Percentiles rank a stretch among this genome's conserved stretches.
Evolutionary conservation across 2,329 filamentous ascomycete genomes (phyloP).

Genomic region (Fusarium sp.): DNA sequence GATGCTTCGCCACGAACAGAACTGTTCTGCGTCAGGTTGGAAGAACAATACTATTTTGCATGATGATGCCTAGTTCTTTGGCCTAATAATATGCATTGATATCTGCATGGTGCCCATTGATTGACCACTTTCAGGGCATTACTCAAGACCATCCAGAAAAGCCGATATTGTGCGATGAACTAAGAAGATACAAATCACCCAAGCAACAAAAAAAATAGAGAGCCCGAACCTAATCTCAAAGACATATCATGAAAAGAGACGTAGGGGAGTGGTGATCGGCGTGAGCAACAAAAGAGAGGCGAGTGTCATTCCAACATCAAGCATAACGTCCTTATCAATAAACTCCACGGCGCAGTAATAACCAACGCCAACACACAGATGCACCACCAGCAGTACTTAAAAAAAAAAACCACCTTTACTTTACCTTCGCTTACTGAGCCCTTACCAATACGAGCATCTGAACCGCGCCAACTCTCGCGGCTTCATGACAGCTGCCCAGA

Average conservation of each 20-base stretch:
- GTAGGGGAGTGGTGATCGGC: neutral
- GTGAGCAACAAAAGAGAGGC: neutral
- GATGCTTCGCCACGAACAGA: no score
- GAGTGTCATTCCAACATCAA: neutral
- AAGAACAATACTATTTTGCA: no score
- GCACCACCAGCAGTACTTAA: neutral
- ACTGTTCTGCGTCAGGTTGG: no score
- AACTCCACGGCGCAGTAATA: neutral
- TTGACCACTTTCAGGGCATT: neutral
- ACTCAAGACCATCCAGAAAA: neutral
- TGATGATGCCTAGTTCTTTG: neutral
- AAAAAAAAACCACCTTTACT: neutral
- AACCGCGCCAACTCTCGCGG: constrained; percentile 26
- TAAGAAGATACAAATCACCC: neutral
- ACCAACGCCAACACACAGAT: neutral
- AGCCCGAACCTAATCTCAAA: neutral
- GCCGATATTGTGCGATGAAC: neutral
- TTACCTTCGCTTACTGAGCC: neutral
- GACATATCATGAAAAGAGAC: neutral
- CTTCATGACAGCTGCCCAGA: constrained; percentile 30
- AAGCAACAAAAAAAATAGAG: neutral
- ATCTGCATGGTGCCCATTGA: neutral
- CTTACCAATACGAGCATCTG: constrained; percentile 31
- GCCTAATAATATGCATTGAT: neutral
- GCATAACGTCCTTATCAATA: neutral